Evolutionary conservation across 1,284 basidiomycete genomes (phyloP).

Genomic region (Boletus chippewaensis): DNA sequence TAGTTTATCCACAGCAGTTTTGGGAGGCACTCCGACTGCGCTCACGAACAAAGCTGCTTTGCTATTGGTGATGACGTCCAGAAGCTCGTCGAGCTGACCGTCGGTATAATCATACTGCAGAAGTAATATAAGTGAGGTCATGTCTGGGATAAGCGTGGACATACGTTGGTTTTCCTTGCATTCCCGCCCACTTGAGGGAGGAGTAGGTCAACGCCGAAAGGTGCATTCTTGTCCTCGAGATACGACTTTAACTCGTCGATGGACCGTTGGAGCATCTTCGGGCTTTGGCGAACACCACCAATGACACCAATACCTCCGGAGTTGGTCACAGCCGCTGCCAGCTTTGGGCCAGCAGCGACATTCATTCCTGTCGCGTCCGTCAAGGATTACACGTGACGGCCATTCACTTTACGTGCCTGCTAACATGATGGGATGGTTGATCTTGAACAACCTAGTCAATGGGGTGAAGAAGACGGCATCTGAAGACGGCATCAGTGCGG

Average conservation of each 20-base stretch:
- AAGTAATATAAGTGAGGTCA: not conserved
- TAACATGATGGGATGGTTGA: constrained; percentile 80
- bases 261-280: constrained; percentile 54
- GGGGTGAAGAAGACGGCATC: constrained; percentile 54
- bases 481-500: constrained; percentile 46
- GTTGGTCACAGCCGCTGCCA: constrained; percentile 77
- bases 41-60: constrained; percentile 77
- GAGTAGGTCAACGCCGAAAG: constrained; percentile 79
- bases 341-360: constrained; percentile 71
- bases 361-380: constrained; percentile 57
- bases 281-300: constrained; percentile 69
- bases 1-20: constrained; percentile 72
- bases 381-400: not conserved
- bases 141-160: constrained; percentile 11
- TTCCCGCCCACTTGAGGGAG: constrained; percentile 74
- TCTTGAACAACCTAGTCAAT: constrained; percentile 63
- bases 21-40: constrained; percentile 81
- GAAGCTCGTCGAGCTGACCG: constrained; percentile 67
- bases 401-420: constrained; percentile 37
- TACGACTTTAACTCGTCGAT: constrained; percentile 66
- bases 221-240: constrained; percentile 67
- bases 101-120: constrained; percentile 67
- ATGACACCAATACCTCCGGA: constrained; percentile 82
- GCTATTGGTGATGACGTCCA: constrained; percentile 74
- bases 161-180: constrained; percentile 75